Conservation (phyloP, 139 green algal genomes). For the Volvox africanus region DNA sequence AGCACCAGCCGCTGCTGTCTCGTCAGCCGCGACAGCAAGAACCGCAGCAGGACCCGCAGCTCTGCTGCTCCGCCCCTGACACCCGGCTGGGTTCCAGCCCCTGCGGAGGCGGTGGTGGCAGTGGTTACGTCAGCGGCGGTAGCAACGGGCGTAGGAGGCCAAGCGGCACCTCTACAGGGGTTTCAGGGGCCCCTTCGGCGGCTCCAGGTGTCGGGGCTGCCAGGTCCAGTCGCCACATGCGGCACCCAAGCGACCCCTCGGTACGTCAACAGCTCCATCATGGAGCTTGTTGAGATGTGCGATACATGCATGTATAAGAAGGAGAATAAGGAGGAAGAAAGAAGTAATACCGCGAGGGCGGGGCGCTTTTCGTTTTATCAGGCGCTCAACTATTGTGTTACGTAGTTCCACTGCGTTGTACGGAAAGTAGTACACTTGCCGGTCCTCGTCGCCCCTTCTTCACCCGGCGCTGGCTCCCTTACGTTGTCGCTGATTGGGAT, state of each 20-base stretch:
- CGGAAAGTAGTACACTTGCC: too few species aligned
- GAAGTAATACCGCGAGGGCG: too few species aligned
- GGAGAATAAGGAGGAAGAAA: too few species aligned
- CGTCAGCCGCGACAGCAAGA: not conserved
- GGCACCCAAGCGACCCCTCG: slow-evolving; percentile 6
- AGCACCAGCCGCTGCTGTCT: too few species aligned
- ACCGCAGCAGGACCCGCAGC: not conserved
- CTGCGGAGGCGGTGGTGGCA: not conserved
- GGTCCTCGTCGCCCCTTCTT: not conserved
- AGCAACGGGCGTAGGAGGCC: not conserved
- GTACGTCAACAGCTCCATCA: not conserved
- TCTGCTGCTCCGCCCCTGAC: not conserved
- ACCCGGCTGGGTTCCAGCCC: not conserved
- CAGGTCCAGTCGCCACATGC: not conserved
- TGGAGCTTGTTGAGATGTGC: too few species aligned
- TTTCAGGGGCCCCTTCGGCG: not conserved
- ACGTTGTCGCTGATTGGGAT: too few species aligned
- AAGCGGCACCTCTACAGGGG: not conserved
- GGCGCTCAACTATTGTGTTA: too few species aligned
- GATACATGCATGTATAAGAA: too few species aligned
- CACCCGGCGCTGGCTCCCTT: too few species aligned
- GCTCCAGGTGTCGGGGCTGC: not conserved
- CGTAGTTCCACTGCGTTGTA: too few species aligned
- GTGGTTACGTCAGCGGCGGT: not conserved
- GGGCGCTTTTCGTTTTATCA: too few species aligned